These are phyloP conservation scores for Apostasia shenzhenica DNA, from an alignment of 106 monocot species.

Conservation along the genomic window DNA sequence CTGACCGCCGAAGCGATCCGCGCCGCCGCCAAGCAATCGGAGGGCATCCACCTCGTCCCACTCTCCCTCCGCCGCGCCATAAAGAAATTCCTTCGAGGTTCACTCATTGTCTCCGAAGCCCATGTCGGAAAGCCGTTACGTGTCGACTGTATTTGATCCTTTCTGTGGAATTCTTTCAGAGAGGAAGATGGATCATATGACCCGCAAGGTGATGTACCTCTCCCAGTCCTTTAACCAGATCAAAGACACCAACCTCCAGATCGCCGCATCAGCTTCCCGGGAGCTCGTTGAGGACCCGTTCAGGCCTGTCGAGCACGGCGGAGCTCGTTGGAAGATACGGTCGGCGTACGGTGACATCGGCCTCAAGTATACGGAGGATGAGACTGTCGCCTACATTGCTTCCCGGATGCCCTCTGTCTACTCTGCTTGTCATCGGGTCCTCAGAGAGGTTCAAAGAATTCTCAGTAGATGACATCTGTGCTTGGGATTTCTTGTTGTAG, in stretches of 20 bases:
- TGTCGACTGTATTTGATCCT: background rate
- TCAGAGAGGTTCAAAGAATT: slow-evolving; percentile 57
- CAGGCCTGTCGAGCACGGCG: slow-evolving; percentile 24
- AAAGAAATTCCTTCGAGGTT: slow-evolving; percentile 86
- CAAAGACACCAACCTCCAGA: slow-evolving; percentile 59
- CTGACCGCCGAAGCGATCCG: slow-evolving; percentile 66
- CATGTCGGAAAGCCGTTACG: background rate
- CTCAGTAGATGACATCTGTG: background rate
- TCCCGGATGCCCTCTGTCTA: slow-evolving; percentile 97
- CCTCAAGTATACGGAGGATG: slow-evolving; percentile 64
- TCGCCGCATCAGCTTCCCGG: slow-evolving; percentile 34
- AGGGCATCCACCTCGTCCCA: slow-evolving; percentile 72
- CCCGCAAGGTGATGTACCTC: slow-evolving; percentile 65
- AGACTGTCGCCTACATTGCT: slow-evolving; percentile 91
- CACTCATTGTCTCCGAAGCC: background rate
- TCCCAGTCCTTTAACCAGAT: slow-evolving; percentile 58
- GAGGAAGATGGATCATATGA: slow-evolving; percentile 55
- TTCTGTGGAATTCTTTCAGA: slow-evolving; percentile 22
- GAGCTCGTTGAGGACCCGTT: slow-evolving; percentile 69
- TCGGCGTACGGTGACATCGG: slow-evolving; percentile 94
- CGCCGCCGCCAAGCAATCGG: slow-evolving; percentile 79
- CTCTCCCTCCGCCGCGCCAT: slow-evolving; percentile 91
- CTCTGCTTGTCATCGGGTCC: slow-evolving; percentile 83
- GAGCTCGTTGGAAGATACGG: slow-evolving; percentile 77
- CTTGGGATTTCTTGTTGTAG: background rate